Evolutionary conservation across 148 eudicot species (phyloP), one percentile per base, ranked within the genome.

Genomic region (Spergularia bocconei): DNA sequence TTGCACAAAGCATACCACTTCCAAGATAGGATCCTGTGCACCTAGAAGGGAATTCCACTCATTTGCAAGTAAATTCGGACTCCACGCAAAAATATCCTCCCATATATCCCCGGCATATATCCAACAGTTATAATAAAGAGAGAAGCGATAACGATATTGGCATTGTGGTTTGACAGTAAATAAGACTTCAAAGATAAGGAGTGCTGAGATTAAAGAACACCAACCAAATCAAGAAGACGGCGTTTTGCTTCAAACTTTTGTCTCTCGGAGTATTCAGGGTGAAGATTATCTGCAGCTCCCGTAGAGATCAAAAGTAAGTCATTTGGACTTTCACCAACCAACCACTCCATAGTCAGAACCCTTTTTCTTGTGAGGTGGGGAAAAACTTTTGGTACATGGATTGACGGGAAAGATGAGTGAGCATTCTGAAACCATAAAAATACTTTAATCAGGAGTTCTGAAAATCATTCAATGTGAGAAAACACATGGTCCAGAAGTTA

Each of bases 321-420:
- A 74, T 47, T 88, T 74, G 99, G 97, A 87, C 84, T 92, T 62
- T 96, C 98, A 73, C 99, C 99, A 80, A 69, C 85, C 83, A 96
- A 82, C 99, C 98, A 92, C 77, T 92, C 97, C 98, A 96, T 92
- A 51, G 99, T 96, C 79, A 92, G 79, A 62, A 96, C 91, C 79
- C 90, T 83, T 79, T 79, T 96, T 72, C 84, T 83, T 67, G 84
- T 90, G 78, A 95, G 84, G 71, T 89, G 89, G 48, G 20, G 88
- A 81, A 70, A 86, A 54, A 92, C 84, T 85, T 96, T 92, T 51
- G 99, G 99, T 72, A 88, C 92, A 71, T 77, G 79, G 36, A 96
- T 91, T 76, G 88, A 96, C 25, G 89, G 63, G 75, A 80, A 92
- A 41, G 88, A 71, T 48, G 99, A 91, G 89, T 96, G 98, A 72